Percentiles rank a stretch among this genome's conserved stretches.
Evolutionary conservation across 2,329 filamentous ascomycete genomes (phyloP).

Genomic region (Fusarium coffeatum): DNA sequence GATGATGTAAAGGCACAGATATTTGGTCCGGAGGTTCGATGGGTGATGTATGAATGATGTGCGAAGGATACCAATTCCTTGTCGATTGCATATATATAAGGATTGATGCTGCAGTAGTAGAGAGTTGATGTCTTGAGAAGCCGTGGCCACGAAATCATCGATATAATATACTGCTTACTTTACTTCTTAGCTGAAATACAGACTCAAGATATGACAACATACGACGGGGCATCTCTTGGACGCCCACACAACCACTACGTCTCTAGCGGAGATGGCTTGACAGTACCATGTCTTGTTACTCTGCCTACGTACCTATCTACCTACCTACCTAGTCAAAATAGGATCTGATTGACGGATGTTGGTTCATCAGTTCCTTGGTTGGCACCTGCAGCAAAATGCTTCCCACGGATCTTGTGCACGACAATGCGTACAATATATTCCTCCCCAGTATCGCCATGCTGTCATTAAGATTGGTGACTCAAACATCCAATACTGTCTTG

Average conservation of each 20-base stretch:
- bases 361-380: conserved; percentile 6
- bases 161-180: conserved; percentile 11
- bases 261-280: conserved; percentile 18
- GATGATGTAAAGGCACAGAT: neutral
- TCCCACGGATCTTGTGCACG: neutral
- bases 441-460: neutral
- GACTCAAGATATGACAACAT: conserved; percentile 33
- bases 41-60: conserved; percentile 20
- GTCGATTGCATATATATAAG: neutral
- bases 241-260: conserved; percentile 35
- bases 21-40: neutral
- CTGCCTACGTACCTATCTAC: conserved; percentile 5
- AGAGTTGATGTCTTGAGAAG: neutral
- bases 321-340: conserved; percentile 11
- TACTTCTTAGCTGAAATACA: conserved; percentile 8
- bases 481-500: neutral
- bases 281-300: neutral
- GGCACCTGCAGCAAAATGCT: neutral
- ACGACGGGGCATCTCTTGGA: conserved; percentile 20
- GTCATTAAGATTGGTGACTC: neutral
- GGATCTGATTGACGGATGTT: conserved; percentile 18
- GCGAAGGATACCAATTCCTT: neutral
- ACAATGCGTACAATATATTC: neutral
- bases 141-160: neutral
- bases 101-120: neutral